phyloP scores from a whole-genome alignment of 148 eudicot species.

The Cornus florida region DNA sequence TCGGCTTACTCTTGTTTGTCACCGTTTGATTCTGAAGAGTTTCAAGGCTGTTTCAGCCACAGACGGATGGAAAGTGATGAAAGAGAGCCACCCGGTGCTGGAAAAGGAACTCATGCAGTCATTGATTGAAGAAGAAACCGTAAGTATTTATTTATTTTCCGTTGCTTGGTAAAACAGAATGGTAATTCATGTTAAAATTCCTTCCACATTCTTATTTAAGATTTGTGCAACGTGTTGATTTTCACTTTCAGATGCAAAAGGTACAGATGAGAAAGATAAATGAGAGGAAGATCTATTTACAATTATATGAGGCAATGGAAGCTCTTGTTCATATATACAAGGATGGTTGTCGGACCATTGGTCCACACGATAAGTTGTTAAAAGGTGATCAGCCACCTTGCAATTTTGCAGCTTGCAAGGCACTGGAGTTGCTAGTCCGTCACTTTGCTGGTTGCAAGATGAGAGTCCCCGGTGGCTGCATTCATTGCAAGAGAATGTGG shows the following conservation, averaged over 20 bases:
- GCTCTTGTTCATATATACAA: constrained; percentile 84
- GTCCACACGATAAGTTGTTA: constrained; percentile 67
- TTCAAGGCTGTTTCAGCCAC: constrained; percentile 58
- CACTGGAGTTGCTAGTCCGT: constrained; percentile 63
- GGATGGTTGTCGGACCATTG: constrained; percentile 90
- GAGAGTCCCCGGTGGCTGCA: constrained; percentile 79
- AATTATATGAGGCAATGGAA: constrained; percentile 93
- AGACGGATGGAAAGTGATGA: constrained; percentile 82
- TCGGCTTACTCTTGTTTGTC: constrained; percentile 72
- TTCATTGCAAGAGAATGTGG: constrained; percentile 93
- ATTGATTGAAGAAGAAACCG: constrained; percentile 42
- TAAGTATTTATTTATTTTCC: constrained; percentile 26
- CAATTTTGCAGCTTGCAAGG: constrained; percentile 62
- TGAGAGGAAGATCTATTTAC: constrained; percentile 61
- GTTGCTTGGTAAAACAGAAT: neutral
- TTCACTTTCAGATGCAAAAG: constrained; percentile 44
- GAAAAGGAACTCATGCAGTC: constrained; percentile 57
- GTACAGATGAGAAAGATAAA: constrained; percentile 38
- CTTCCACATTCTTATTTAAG: neutral
- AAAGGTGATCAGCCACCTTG: constrained; percentile 64
- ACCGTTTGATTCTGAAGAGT: constrained; percentile 59
- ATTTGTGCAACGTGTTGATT: constrained; percentile 1
- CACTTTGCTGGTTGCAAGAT: constrained; percentile 86
- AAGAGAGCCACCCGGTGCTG: constrained; percentile 66
- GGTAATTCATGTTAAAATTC: neutral